phyloP scores from a whole-genome alignment of 2,329 filamentous ascomycete genomes.

The Dendrostoma leiphaemia region DNA sequence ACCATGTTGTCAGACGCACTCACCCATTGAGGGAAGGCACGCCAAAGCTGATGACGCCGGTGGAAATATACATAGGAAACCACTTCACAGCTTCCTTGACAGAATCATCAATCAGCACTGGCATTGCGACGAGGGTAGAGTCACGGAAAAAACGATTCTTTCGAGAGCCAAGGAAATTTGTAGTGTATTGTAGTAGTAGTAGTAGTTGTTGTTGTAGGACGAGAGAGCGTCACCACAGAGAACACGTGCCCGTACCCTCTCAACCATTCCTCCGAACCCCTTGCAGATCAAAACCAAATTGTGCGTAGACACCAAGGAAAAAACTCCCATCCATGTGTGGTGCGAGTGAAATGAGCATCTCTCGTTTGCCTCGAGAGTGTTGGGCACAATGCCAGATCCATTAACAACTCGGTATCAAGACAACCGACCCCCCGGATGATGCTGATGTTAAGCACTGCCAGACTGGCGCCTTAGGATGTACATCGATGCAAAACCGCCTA shows the following conservation, averaged over 20 bases:
- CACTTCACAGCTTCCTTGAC: background rate
- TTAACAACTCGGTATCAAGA: background rate
- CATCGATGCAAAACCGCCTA: conserved; percentile 25
- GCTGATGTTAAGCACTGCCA: background rate
- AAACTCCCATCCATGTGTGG: conserved; percentile 1
- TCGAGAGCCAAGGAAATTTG: background rate
- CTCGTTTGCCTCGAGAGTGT: background rate
- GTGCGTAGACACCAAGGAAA: background rate
- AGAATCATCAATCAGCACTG: no score
- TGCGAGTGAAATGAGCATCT: background rate
- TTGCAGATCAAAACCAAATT: conserved; percentile 2
- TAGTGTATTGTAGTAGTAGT: conserved; percentile 6
- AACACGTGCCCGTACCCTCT: conserved; percentile 2
- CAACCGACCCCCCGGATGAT: background rate
- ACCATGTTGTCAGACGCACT: no score
- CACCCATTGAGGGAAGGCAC: no score
- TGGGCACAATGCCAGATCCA: background rate
- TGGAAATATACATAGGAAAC: no score
- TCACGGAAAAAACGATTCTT: background rate
- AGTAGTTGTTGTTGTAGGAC: conserved; percentile 7
- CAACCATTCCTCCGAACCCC: background rate
- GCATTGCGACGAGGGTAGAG: background rate
- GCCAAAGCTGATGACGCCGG: no score
- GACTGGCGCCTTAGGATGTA: background rate
- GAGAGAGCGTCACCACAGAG: conserved; percentile 4